phyloP scores from a whole-genome alignment of 2,329 filamentous ascomycete genomes.

The Cryphonectria nitschkei region DNA sequence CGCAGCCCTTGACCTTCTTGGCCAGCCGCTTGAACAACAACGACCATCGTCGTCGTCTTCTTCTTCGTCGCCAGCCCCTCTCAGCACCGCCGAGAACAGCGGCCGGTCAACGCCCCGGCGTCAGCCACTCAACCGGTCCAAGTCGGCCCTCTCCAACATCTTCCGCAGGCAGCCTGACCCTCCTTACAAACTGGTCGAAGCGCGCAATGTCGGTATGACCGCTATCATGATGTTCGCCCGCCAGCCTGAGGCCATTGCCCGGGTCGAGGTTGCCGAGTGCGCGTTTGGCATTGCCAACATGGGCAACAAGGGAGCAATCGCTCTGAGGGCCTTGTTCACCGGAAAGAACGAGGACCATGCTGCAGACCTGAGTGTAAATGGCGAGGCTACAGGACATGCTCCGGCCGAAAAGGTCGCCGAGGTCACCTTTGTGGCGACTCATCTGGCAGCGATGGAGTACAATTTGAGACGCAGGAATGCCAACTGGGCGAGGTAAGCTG shows the following conservation, averaged over 20 bases:
- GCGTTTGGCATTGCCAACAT: slow-evolving; percentile 86
- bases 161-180: slow-evolving; percentile 31
- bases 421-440: slow-evolving; percentile 84
- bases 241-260: slow-evolving; percentile 60
- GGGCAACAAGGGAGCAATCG: slow-evolving; percentile 95
- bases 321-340: slow-evolving; percentile 68
- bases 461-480: slow-evolving; percentile 75
- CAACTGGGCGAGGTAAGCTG: slow-evolving; percentile 79
- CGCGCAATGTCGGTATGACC: slow-evolving; percentile 85
- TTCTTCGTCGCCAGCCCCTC: not conserved
- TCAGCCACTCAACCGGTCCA: slow-evolving; percentile 22
- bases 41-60: slow-evolving; percentile 3
- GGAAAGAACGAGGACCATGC: slow-evolving; percentile 41
- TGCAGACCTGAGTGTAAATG: slow-evolving; percentile 33
- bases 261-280: slow-evolving; percentile 77
- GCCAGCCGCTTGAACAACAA: slow-evolving; percentile 11
- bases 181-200: slow-evolving; percentile 71
- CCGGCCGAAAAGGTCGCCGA: slow-evolving; percentile 52
- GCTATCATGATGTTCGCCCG: slow-evolving; percentile 83
- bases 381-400: slow-evolving; percentile 27
- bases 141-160: slow-evolving; percentile 29
- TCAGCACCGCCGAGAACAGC: not conserved
- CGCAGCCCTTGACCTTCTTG: slow-evolving; percentile 55
- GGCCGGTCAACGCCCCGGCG: slow-evolving; percentile 3
- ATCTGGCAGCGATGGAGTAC: slow-evolving; percentile 87